These are phyloP conservation scores for cucumber (Cucumis sativus) DNA, from an alignment of 306 rosid genomes.

Conservation along the genomic window Cucumber_9930_V3 NC_026656.2:972501-973000, in stretches of 20 bases:
- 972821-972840: conserved; percentile 40
- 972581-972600: background rate
- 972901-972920: conserved; percentile 66
- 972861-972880: conserved; percentile 52
- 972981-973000: background rate
- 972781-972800: conserved; percentile 76
- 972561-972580: background rate
- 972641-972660: conserved; percentile 86
- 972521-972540: background rate
- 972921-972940: conserved; percentile 80
- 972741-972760: conserved; percentile 31
- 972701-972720: background rate
- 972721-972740: background rate
- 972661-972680: conserved; percentile 96
- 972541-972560: background rate
- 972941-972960: background rate
- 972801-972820: conserved; percentile 57
- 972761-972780: conserved; percentile 45
- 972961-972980: background rate
- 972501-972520: background rate
- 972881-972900: conserved; percentile 38
- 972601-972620: conserved; percentile 67
- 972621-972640: conserved; percentile 57
- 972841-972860: conserved; percentile 99
- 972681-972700: conserved; percentile 31